phyloP scores from a whole-genome alignment of 2,329 filamentous ascomycete genomes.

The Aspergillus quadricinctus region DNA sequence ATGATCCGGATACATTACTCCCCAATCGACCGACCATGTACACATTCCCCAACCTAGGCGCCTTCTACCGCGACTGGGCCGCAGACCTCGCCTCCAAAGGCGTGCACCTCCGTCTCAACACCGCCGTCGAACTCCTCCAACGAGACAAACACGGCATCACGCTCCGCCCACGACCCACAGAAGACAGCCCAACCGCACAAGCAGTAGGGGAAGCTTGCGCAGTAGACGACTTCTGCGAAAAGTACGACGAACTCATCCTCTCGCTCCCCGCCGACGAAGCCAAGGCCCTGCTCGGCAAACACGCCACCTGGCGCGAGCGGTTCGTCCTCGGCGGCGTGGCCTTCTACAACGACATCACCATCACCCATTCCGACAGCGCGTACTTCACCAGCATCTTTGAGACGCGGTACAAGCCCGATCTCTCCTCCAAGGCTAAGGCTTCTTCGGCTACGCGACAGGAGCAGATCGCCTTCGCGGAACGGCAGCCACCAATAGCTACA shows the following conservation, averaged over 20 bases:
- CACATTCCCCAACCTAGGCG: conserved; percentile 57
- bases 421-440: conserved; percentile 43
- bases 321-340: conserved; percentile 67
- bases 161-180: conserved; percentile 32
- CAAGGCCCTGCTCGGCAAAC: conserved; percentile 49
- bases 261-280: conserved; percentile 53
- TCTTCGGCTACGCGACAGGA: conserved; percentile 43
- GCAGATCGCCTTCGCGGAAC: conserved; percentile 42
- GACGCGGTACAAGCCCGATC: conserved; percentile 48
- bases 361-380: conserved; percentile 54
- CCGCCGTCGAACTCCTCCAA: conserved; percentile 38
- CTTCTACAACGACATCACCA: conserved; percentile 59
- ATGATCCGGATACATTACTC: conserved; percentile 52
- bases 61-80: conserved; percentile 56
- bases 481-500: conserved; percentile 34
- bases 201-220: not conserved
- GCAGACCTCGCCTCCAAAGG: conserved; percentile 49
- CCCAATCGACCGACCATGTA: conserved; percentile 55
- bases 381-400: conserved; percentile 59
- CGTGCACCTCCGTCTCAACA: conserved; percentile 50
- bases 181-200: not conserved
- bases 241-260: conserved; percentile 58
- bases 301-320: conserved; percentile 57
- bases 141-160: conserved; percentile 50
- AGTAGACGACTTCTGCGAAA: conserved; percentile 35